These are phyloP conservation scores for Ceriops tagal DNA, from an alignment of 345 rosid genomes.

Conservation along the genomic window DNA sequence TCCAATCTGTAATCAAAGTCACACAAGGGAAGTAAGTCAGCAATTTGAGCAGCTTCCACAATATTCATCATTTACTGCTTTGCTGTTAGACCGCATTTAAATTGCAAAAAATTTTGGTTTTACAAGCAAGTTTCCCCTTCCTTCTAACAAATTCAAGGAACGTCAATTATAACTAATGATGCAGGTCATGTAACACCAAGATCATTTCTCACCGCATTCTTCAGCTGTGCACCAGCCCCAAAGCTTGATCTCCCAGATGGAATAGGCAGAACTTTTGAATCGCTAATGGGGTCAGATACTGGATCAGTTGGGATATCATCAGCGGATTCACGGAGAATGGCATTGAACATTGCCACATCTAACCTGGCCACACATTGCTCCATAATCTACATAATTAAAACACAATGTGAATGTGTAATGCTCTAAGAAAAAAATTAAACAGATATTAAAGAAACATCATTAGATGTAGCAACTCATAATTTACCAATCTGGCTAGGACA, in stretches of 20 bases:
- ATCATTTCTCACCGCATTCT: constrained; percentile 57
- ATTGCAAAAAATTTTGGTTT: not conserved
- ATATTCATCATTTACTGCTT: not conserved
- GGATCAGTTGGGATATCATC: constrained; percentile 91
- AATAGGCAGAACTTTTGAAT: constrained; percentile 77
- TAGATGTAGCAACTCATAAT: not conserved
- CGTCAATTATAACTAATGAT: not conserved
- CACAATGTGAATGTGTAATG: not conserved
- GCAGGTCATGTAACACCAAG: not conserved
- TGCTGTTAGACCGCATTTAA: not conserved
- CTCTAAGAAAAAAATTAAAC: too few relatives aligned
- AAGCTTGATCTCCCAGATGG: constrained; percentile 76
- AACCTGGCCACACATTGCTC: constrained; percentile 89
- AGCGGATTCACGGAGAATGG: constrained; percentile 84
- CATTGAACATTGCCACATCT: constrained; percentile 98
- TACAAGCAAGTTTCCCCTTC: not conserved
- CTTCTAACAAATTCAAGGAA: too few relatives aligned
- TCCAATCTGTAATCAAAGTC: constrained; percentile 58
- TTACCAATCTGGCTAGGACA: constrained; percentile 71
- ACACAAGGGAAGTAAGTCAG: constrained; percentile 3
- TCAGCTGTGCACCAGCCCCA: constrained; percentile 88
- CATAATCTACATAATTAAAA: constrained; percentile 57
- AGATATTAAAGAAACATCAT: too few relatives aligned
- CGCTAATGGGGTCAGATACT: constrained; percentile 81
- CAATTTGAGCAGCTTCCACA: not conserved